Conservation (phyloP, 306 rosid species). For the Abrus pulchellus region DNA sequence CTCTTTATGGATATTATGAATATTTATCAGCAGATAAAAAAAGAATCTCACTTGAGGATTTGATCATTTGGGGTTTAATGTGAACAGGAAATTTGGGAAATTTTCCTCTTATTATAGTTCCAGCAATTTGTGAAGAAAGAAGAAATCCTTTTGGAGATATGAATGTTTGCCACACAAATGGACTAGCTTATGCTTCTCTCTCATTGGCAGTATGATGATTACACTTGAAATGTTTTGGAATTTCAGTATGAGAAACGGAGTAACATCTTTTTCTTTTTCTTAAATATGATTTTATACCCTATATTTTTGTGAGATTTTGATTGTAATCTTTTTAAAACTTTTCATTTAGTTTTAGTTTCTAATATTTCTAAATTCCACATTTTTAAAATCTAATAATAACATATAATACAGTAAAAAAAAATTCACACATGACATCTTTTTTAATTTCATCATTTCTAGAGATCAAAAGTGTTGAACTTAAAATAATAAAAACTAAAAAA, state of each 20-base stretch:
- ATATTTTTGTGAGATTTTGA: too few relatives aligned
- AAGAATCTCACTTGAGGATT: neutral
- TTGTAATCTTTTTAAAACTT: too few relatives aligned
- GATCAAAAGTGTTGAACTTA: too few relatives aligned
- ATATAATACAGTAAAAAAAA: too few relatives aligned
- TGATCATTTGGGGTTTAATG: neutral
- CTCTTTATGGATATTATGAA: neutral
- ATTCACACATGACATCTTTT: too few relatives aligned
- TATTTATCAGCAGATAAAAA: neutral
- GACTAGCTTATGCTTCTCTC: slow-evolving; percentile 48
- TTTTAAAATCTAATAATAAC: too few relatives aligned
- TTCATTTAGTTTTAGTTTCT: too few relatives aligned
- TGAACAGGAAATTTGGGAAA: slow-evolving; percentile 50
- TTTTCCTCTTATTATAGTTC: slow-evolving; percentile 44
- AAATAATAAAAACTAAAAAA: too few relatives aligned
- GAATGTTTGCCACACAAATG: slow-evolving; percentile 44
- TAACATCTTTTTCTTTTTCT: neutral
- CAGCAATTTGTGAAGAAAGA: slow-evolving; percentile 49
- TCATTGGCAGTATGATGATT: slow-evolving; percentile 54
- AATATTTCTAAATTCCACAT: too few relatives aligned
- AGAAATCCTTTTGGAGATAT: slow-evolving; percentile 45
- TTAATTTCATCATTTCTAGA: too few relatives aligned
- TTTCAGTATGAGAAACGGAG: neutral
- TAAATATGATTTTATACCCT: too few relatives aligned
- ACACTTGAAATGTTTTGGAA: neutral